Base-by-base conservation (phyloP, 345 rosid genomes). In the Theobroma cacao region DNA sequence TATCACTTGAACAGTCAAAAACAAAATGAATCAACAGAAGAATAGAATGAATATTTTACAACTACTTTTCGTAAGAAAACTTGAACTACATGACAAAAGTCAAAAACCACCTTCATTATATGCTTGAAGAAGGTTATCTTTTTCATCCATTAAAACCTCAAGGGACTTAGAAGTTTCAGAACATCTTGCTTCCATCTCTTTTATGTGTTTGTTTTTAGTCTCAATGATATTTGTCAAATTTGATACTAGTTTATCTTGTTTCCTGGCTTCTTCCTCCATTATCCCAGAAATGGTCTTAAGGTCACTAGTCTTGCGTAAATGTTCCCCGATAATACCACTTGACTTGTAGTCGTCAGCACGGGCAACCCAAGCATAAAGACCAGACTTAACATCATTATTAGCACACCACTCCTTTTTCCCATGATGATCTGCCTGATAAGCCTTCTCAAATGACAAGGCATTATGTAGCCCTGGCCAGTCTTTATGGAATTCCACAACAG, bases 351-450 rank as follows among this genome's bases (percentile, higher is more conserved):
- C 99, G 67, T 91, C 95, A 62, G 94, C 84, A 55, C 93, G 93
- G 14, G 98, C 99, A 80, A 96, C 95, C 98, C 99, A 96, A 50
- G 91, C 97, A 80, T 94, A 94, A 67, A 91, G 88, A 38, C 93
- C 92, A 11, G 80, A 76, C 81, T 92, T 91, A 75, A 48, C 65
- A 60, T 34, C 84, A 75, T 79, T 79, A 28, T 66, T 77, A 56
- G 85, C 83, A 65, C 75, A 56, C 97, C 97, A 96, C 61, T 92
- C 91, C 77, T 75, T 89, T 85, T 85, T 90, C 56, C 99, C 95
- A 82, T 89, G 97, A 75, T 78, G 92, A 72, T 96, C 95, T 70
- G 87, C 93, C 85, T 92, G 91, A 77, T 87, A 92, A 75, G 97
- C 94, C 86, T 89, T 91, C 79, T 94, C 98, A 63, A 96, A 96